A percentile compares a stretch with the other conserved stretches of the same genome.
Evolutionary conservation across 176 grass and related monocot genomes (phyloP).

Genomic region (Oryza australiensis): DNA sequence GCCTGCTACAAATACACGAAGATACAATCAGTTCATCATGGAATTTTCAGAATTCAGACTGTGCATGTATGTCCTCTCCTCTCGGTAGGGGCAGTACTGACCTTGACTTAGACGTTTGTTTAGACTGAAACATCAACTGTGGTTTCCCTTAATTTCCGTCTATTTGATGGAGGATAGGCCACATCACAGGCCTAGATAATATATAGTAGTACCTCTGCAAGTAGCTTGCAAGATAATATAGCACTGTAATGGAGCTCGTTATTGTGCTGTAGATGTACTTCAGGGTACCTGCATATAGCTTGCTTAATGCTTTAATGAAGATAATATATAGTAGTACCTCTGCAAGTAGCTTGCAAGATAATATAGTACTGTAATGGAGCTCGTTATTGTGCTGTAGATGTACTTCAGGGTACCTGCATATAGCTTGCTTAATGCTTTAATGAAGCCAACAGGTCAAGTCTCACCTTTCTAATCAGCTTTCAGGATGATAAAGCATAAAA

Average conservation of each 20-base stretch:
- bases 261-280: not conserved
- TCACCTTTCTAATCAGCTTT: too few species aligned
- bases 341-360: not conserved
- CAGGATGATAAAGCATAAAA: too few species aligned
- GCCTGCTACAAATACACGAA: not conserved
- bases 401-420: not conserved
- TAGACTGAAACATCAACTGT: slow-evolving; percentile 26
- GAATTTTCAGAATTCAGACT: not conserved
- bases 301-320: not conserved
- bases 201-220: not conserved
- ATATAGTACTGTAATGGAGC: too few species aligned
- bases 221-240: not conserved
- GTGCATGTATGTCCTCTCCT: not conserved
- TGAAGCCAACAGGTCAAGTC: too few species aligned
- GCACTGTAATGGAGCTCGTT: too few species aligned
- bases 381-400: not conserved
- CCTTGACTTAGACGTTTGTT: not conserved
- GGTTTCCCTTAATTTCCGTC: not conserved
- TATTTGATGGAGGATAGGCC: not conserved
- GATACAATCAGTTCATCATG: not conserved
- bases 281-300: not conserved
- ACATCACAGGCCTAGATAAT: not conserved
- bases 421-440: not conserved
- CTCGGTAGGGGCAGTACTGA: not conserved
- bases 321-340: not conserved